Evolutionary conservation across 495 filamentous ascomycete genomes (phyloP), one percentile per base, ranked within the genome.

Genomic region (Penicillium mononematosum): DNA sequence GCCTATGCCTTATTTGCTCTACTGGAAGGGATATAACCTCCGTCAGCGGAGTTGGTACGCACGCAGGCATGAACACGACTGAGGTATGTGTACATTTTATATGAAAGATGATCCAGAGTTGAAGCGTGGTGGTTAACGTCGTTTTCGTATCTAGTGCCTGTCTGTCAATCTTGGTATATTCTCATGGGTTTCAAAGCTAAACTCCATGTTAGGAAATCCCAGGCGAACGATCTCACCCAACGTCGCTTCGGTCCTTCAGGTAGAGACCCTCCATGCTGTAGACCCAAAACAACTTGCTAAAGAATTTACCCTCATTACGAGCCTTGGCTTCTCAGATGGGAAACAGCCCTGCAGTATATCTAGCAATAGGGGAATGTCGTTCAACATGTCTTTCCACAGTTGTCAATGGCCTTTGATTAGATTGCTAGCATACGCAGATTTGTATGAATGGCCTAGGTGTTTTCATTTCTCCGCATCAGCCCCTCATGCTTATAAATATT

Each of bases 1-100:
- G 20, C 79, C 81, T 16, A 65, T 81, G 22, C 82, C 79, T 42
- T 81, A 76, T 64, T 67, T 83, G 8, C 49, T 63, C 11, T 60
- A 45, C 19, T 55, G 25, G 36, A 56, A 41, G 47, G 56, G 56
- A 2, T 3, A 25, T n/a, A 32, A 45, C 24, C 45, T 63, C 32
- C 45, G 55, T 12, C 14, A 16, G 4, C 58, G 48, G 57, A 63
- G 60, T 55, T 31, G 29, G 8, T 41, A 58, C 59, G 45, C 53
- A 2, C 53, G 41, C 14, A 55, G 45, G 9, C 36, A 25, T 45
- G 51, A 45, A 25, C 34, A 25, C 5, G 9, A 12, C 5, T 27
- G 16, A 39, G 22, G 10, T 41, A 17, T 24, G 7, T 24, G 7
- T 17, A 17, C 22, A 20, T n/a, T 24, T 2, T 17, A 11, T 16